phyloP scores from a whole-genome alignment of 2,329 filamentous ascomycete species.

The Neospermospora avenae region DNA sequence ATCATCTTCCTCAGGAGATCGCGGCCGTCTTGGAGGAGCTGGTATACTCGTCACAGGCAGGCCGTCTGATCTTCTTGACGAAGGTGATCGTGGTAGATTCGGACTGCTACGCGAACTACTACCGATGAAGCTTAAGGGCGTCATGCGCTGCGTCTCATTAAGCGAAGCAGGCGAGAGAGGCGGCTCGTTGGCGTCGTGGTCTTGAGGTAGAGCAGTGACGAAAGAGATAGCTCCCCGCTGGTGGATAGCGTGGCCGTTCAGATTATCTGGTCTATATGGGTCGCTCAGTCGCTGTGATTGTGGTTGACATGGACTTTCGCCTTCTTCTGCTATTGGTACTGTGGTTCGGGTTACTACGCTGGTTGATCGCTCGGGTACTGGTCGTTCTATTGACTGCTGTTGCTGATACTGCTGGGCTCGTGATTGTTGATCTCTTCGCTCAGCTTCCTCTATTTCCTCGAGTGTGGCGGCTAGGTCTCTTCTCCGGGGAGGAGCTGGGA shows the following conservation, averaged over 20 bases:
- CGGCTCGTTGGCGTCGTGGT: slow-evolving; percentile 11
- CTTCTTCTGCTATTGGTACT: background rate
- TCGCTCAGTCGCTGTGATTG: slow-evolving; percentile 22
- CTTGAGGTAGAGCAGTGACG: slow-evolving; percentile 21
- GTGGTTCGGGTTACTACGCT: background rate
- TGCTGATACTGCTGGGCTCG: background rate
- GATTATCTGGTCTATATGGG: slow-evolving; percentile 29
- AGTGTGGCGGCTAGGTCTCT: slow-evolving; percentile 55
- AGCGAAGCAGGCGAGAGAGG: slow-evolving; percentile 15
- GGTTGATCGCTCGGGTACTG: background rate
- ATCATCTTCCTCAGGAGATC: slow-evolving; percentile 19
- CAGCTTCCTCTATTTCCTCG: slow-evolving; percentile 41
- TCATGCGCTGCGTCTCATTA: slow-evolving; percentile 3
- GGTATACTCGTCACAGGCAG: slow-evolving; percentile 30
- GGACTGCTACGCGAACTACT: slow-evolving; percentile 22
- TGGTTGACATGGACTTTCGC: slow-evolving; percentile 5
- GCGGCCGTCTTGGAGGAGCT: slow-evolving; percentile 29
- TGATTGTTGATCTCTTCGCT: slow-evolving; percentile 7
- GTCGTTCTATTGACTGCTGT: slow-evolving; percentile 2
- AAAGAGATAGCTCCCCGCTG: slow-evolving; percentile 32
- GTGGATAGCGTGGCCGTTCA: slow-evolving; percentile 25
- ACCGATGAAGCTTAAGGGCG: slow-evolving; percentile 3
- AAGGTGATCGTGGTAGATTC: slow-evolving; percentile 14
- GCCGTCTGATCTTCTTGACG: slow-evolving; percentile 20
- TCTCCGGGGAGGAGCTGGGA: slow-evolving; percentile 58